Base-by-base conservation (phyloP, 192 early-diverging fungal species). In the Linnemannia exigua region DNA sequence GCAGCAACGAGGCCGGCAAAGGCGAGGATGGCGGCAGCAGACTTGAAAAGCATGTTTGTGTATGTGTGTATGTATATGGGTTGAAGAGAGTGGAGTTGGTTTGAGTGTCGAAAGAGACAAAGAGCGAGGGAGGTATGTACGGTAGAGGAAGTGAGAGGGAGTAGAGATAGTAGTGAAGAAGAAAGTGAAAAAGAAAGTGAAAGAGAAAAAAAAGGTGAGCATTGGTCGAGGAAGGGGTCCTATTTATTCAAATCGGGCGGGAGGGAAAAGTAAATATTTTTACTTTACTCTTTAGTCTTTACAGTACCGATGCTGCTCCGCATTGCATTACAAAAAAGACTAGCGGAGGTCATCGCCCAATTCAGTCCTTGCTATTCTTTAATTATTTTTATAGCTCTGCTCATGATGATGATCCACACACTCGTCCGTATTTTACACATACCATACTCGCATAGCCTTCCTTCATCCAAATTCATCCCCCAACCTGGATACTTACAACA, bases 21-120 rank as follows among this genome's bases (percentile, higher is more conserved):
- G 70, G 84, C 75, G 63, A 86, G 84, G 69, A 72, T 50, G 51
- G 84, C 19, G 75, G 84, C 70, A n/a, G 68, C 61, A 54, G 84
- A 66, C 79, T 86, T 86, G 84, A 86, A 76, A 36, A 72, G 84
- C 84, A 86, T 86, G 78, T n/a, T 84, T 63, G 71, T n/a, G 79
- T 38, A 50, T 67, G 2, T 75, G 22, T 83, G 37, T 67, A 67
- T 50, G 31, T 52, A 33, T 17, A 36, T 41, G 36, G 5, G 47
- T 17, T 58, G 44, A 67, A 25, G 16, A 54, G 38, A 47, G 46
- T 70, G 25, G 19, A 38, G 61, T n/a, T 66, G 61, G 28, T n/a
- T 20, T 16, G 41, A 17, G 28, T 75, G 41, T 75, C n/a, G 7
- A 22, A 11, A 37, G 54, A 25, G 74, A 25, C 51, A 25, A 28